Conservation (phyloP, 2,329 filamentous ascomycete species). For the Lizonia empirigonia region DNA sequence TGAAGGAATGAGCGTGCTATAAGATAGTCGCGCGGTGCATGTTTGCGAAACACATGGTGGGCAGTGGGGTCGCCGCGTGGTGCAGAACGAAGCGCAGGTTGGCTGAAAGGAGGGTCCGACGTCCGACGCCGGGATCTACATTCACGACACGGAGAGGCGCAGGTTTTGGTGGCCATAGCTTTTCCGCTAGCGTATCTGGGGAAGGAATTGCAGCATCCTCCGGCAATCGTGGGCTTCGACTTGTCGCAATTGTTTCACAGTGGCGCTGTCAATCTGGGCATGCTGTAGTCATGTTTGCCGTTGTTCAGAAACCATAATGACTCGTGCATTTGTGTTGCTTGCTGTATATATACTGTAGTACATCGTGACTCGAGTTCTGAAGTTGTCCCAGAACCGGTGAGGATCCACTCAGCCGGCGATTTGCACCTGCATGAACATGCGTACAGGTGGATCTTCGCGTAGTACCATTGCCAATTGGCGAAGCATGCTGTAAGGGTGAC, state of each 20-base stretch:
- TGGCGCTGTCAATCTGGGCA: slow-evolving; percentile 12
- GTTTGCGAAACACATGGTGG: slow-evolving; percentile 16
- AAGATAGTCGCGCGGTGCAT: slow-evolving; percentile 1
- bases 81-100: slow-evolving; percentile 23
- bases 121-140: slow-evolving; percentile 29
- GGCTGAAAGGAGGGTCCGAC: slow-evolving; percentile 26
- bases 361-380: neutral
- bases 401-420: slow-evolving; percentile 14
- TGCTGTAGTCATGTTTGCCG: neutral
- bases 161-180: slow-evolving; percentile 23
- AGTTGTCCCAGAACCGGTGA: slow-evolving; percentile 7
- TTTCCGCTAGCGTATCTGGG: slow-evolving; percentile 14
- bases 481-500: neutral
- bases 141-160: slow-evolving; percentile 6
- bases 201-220: slow-evolving; percentile 7
- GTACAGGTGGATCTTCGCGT: slow-evolving; percentile 11
- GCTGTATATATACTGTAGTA: neutral
- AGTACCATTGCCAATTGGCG: slow-evolving; percentile 2
- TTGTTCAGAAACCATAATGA: neutral
- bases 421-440: slow-evolving; percentile 14
- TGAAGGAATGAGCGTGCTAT: slow-evolving; percentile 1
- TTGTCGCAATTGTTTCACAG: slow-evolving; percentile 15
- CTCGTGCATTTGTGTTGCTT: neutral
- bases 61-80: slow-evolving; percentile 19
- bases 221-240: slow-evolving; percentile 15